These are phyloP conservation scores for rapeseed (Brassica napus) DNA, from an alignment of 345 rosid genomes.

Conservation along the genomic window Da-Ae NC_063435.1:5582501-5583000, in stretches of 20 bases:
- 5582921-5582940: too few relatives aligned
- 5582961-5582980: too few relatives aligned
- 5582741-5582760: neutral
- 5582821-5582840: too few relatives aligned
- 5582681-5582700: constrained; percentile 39
- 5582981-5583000: too few relatives aligned
- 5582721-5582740: neutral
- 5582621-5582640: constrained; percentile 19
- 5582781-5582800: neutral
- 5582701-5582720: constrained; percentile 30
- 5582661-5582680: constrained; percentile 4
- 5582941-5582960: too few relatives aligned
- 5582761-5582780: neutral
- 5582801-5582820: too few relatives aligned
- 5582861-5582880: too few relatives aligned
- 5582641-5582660: constrained; percentile 9
- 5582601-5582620: neutral
- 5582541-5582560: too few relatives aligned
- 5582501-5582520: neutral
- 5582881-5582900: too few relatives aligned
- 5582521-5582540: too few relatives aligned
- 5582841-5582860: too few relatives aligned
- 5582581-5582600: constrained; percentile 32
- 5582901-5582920: too few relatives aligned
- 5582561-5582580: constrained; percentile 52